Evolutionary conservation across 2,329 filamentous ascomycete species (phyloP).

Genomic region (Penicillium sp.): DNA sequence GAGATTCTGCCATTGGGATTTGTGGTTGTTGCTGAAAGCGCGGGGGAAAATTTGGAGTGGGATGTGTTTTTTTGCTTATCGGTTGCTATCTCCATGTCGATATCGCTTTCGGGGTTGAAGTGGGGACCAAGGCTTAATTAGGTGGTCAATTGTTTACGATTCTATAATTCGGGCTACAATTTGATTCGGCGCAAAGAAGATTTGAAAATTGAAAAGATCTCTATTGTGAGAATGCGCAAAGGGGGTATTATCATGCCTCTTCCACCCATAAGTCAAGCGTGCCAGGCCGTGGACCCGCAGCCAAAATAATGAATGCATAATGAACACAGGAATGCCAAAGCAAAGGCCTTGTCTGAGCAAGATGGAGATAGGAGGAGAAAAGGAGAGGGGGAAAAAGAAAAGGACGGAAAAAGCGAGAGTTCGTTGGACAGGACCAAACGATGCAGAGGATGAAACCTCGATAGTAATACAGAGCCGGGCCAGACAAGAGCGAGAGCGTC

Average conservation of each 20-base stretch:
- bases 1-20: constrained; percentile 30
- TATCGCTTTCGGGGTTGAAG: background rate
- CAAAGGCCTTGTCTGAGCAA: constrained; percentile 13
- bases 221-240: constrained; percentile 22
- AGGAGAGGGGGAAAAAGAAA: background rate
- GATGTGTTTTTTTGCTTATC: constrained; percentile 16
- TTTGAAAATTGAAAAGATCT: constrained; percentile 13
- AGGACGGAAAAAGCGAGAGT: constrained; percentile 17
- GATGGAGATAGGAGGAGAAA: constrained; percentile 8
- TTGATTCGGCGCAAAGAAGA: background rate
- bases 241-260: constrained; percentile 23
- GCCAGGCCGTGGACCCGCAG: constrained; percentile 3
- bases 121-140: too few species aligned
- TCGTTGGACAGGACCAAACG: constrained; percentile 7
- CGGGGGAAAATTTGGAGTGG: constrained; percentile 17
- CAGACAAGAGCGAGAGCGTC: constrained; percentile 1
- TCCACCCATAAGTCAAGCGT: constrained; percentile 9
- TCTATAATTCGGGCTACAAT: background rate
- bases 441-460: constrained; percentile 13
- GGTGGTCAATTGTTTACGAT: background rate
- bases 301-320: constrained; percentile 7
- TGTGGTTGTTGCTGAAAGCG: constrained; percentile 5
- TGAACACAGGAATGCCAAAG: constrained; percentile 10
- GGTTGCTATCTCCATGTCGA: background rate
- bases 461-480: constrained; percentile 40